Evolutionary conservation across 106 monocot genomes (phyloP).

Genomic region (Alisma plantagoaquatica): DNA sequence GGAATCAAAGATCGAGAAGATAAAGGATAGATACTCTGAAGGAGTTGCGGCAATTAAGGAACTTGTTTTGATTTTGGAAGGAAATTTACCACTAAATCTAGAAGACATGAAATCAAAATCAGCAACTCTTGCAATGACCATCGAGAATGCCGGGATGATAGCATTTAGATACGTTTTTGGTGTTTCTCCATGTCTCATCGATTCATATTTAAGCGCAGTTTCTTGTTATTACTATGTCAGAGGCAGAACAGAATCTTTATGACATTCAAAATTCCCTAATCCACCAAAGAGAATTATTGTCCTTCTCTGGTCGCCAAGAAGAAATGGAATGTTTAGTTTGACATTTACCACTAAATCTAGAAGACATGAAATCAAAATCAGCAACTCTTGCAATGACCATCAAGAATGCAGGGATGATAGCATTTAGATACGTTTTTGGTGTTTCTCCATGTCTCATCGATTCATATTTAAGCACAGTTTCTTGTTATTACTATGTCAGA

Average conservation of each 20-base stretch:
- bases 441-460: too few relatives aligned
- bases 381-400: too few relatives aligned
- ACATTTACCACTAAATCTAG: too few relatives aligned
- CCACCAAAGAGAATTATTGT: constrained; percentile 35
- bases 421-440: not conserved
- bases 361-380: too few relatives aligned
- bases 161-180: not conserved
- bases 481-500: constrained; percentile 36
- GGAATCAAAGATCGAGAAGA: constrained; percentile 35
- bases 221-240: constrained; percentile 33
- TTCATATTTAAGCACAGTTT: too few relatives aligned
- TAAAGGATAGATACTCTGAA: constrained; percentile 30
- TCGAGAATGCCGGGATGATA: constrained; percentile 37
- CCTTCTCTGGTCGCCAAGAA: constrained; percentile 38
- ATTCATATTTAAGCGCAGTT: too few relatives aligned
- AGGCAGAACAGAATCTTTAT: constrained; percentile 42
- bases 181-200: not conserved
- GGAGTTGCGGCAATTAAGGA: constrained; percentile 41
- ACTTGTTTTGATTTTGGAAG: constrained; percentile 23
- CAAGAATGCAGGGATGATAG: not conserved
- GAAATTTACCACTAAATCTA: constrained; percentile 16
- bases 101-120: constrained; percentile 31
- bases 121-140: constrained; percentile 15
- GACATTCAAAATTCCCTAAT: constrained; percentile 30
- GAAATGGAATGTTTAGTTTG: constrained; percentile 24